These are phyloP conservation scores for Aegilops sharonensis DNA, from an alignment of 176 grass and related monocot species.

Conservation along the genomic window DNA sequence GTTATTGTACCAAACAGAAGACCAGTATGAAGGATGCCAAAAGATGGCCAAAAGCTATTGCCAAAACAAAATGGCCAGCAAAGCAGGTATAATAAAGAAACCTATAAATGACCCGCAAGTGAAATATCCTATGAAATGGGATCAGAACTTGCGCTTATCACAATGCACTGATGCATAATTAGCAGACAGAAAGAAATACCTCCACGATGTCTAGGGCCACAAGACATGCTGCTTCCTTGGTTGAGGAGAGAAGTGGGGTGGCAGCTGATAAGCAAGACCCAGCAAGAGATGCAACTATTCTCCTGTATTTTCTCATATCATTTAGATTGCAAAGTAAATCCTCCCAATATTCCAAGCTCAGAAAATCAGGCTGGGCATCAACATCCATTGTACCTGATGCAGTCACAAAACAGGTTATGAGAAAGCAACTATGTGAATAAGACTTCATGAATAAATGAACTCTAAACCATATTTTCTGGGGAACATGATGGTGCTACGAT, in stretches of 20 bases:
- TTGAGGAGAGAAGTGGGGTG: conserved; percentile 77
- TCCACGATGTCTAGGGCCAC: conserved; percentile 76
- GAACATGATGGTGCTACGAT: background rate
- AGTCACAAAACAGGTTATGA: conserved; percentile 26
- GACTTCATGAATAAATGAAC: background rate
- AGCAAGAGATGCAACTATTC: conserved; percentile 82
- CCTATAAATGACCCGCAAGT: background rate
- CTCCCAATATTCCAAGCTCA: conserved; percentile 84
- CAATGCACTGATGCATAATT: background rate
- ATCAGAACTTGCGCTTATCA: conserved; percentile 5
- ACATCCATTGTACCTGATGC: conserved; percentile 45
- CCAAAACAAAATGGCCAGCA: conserved; percentile 13
- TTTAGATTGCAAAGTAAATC: conserved; percentile 66
- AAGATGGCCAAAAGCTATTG: conserved; percentile 33
- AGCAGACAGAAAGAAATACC: conserved; percentile 45
- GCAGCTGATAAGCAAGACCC: conserved; percentile 78
- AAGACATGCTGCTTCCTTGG: conserved; percentile 68
- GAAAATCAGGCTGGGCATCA: conserved; percentile 38
- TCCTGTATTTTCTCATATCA: conserved; percentile 91
- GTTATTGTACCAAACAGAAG: conserved; percentile 17
- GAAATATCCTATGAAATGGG: conserved; percentile 1
- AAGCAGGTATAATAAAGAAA: conserved; percentile 13
- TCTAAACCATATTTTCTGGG: background rate
- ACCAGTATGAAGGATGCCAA: background rate
- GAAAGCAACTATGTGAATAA: conserved; percentile 9